Evolutionary conservation across 257 asterid genomes (phyloP).

Genomic region (Fraxinus anomala): DNA sequence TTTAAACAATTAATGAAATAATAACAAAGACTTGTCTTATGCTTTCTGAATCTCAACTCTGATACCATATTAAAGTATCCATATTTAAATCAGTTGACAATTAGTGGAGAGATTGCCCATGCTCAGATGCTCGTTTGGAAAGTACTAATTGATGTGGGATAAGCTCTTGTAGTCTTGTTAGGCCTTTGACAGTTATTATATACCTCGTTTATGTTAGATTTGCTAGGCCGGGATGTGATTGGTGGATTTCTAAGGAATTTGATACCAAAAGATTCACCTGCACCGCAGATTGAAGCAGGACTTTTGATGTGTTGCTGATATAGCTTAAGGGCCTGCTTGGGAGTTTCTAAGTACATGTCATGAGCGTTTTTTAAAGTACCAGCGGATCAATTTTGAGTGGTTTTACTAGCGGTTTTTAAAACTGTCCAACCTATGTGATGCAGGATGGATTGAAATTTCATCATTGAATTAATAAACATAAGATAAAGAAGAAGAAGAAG

Average conservation of each 20-base stretch:
- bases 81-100: background rate
- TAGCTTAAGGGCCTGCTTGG: background rate
- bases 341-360: too few relatives aligned
- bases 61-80: background rate
- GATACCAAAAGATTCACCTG: background rate
- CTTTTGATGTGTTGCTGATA: background rate
- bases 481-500: too few relatives aligned
- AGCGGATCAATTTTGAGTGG: too few relatives aligned
- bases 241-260: background rate
- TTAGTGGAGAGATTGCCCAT: background rate
- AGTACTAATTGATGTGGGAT: background rate
- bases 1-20: too few relatives aligned
- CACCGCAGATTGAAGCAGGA: background rate
- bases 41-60: background rate
- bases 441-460: too few relatives aligned
- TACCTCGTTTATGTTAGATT: background rate
- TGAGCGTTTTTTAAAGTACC: too few relatives aligned
- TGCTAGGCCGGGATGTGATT: background rate
- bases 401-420: too few relatives aligned
- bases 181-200: background rate
- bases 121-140: background rate
- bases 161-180: background rate
- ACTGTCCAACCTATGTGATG: too few relatives aligned
- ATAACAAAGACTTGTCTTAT: background rate
- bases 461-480: too few relatives aligned